These are phyloP conservation scores for Apiosordaria backusii DNA, from an alignment of 495 filamentous ascomycete genomes.

Conservation along the genomic window DNA sequence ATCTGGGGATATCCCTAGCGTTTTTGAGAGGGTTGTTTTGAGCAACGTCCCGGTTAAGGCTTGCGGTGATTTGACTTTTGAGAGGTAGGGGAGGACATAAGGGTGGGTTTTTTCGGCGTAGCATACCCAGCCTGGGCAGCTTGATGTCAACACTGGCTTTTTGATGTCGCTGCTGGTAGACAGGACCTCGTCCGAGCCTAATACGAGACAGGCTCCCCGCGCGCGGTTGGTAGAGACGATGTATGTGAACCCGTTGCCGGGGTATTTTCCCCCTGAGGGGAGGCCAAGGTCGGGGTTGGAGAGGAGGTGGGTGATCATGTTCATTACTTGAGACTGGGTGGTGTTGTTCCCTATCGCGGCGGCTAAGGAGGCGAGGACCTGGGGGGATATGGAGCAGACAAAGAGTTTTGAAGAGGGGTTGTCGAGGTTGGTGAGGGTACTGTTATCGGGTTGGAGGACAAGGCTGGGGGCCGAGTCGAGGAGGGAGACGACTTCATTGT, in stretches of 20 bases:
- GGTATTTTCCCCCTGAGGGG: constrained; percentile 60
- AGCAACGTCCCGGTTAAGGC: constrained; percentile 84
- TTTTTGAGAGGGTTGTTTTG: constrained; percentile 74
- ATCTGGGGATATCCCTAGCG: constrained; percentile 65
- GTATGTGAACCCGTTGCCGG: constrained; percentile 78
- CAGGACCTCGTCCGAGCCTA: constrained; percentile 75
- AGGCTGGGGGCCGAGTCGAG: constrained; percentile 64
- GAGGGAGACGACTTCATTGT: constrained; percentile 79
- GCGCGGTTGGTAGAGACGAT: constrained; percentile 81
- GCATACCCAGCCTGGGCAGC: constrained; percentile 97
- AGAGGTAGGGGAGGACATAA: constrained; percentile 86
- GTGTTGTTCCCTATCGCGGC: constrained; percentile 74
- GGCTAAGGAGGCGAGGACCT: constrained; percentile 81
- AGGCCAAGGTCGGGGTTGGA: constrained; percentile 65
- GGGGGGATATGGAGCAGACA: constrained; percentile 87
- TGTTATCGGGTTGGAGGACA: constrained; percentile 28
- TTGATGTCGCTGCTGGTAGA: constrained; percentile 25
- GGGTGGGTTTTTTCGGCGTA: constrained; percentile 98
- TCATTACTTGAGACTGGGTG: constrained; percentile 65
- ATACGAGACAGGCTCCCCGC: constrained; percentile 69
- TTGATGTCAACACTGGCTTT: constrained; percentile 79
- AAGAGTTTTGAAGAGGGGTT: constrained; percentile 63
- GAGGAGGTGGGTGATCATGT: constrained; percentile 80
- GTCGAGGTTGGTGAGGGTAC: constrained; percentile 30
- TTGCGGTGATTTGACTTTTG: constrained; percentile 88